Percentiles rank a stretch among this genome's conserved stretches.
These are phyloP conservation scores for Zymoseptoria pseudotritici DNA, from an alignment of 2,329 filamentous ascomycete genomes.

Conservation along the genomic window DNA sequence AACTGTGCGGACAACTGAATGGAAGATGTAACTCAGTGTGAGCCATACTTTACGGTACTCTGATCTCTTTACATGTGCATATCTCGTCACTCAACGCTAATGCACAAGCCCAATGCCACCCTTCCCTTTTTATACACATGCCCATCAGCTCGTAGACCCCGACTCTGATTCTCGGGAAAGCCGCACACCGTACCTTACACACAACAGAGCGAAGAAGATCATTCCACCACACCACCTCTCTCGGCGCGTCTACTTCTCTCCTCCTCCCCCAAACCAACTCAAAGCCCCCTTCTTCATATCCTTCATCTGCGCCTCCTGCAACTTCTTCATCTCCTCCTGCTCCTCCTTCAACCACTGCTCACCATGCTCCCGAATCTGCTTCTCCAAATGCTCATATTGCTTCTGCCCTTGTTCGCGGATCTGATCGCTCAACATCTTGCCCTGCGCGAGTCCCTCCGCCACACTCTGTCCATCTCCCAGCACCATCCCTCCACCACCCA, in stretches of 20 bases:
- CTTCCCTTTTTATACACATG: not conserved
- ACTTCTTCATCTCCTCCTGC: constrained; percentile 77
- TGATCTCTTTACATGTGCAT: not conserved
- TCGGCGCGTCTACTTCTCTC: constrained; percentile 15
- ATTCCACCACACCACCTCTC: not conserved
- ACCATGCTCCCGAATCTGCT: constrained; percentile 85
- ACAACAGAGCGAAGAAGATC: not conserved
- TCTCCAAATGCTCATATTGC: constrained; percentile 82
- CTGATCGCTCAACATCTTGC: constrained; percentile 95
- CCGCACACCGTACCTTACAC: not conserved
- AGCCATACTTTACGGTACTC: too few species aligned
- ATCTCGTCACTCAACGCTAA: not conserved
- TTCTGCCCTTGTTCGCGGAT: constrained; percentile 85
- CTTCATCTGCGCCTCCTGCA: constrained; percentile 83
- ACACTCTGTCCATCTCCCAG: constrained; percentile 48
- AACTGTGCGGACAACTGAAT: too few species aligned
- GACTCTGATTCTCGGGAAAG: not conserved
- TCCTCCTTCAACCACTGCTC: constrained; percentile 96
- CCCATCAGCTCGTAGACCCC: not conserved
- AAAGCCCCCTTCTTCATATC: constrained; percentile 78
- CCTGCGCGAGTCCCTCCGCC: constrained; percentile 72
- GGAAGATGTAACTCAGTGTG: too few species aligned
- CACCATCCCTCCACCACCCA: constrained; percentile 49
- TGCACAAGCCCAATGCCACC: not conserved
- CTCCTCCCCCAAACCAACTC: constrained; percentile 43